Conservation (phyloP, 495 filamentous ascomycete genomes). For the Xylaria scruposa region DNA sequence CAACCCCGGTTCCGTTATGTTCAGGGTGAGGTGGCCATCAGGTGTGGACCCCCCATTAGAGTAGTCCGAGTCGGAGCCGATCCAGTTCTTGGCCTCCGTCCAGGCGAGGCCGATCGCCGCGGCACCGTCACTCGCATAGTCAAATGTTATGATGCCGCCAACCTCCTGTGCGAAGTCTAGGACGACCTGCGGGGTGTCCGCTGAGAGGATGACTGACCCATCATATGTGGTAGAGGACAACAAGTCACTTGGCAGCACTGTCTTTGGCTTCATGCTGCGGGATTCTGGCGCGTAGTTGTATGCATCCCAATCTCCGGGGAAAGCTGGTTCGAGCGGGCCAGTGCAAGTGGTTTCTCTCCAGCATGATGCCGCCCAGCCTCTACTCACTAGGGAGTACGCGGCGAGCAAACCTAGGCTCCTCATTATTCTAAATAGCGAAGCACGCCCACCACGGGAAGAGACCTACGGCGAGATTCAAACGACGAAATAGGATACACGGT, state of each 20-base stretch:
- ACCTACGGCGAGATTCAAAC: too few relatives aligned
- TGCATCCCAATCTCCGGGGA: conserved; percentile 65
- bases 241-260: too few relatives aligned
- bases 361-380: conserved; percentile 41
- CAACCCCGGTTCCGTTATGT: conserved; percentile 51
- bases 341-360: conserved; percentile 65
- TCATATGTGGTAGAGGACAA: too few relatives aligned
- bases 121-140: conserved; percentile 45
- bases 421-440: too few relatives aligned
- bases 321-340: conserved; percentile 57
- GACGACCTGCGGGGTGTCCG: too few relatives aligned
- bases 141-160: too few relatives aligned
- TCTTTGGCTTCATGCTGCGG: conserved; percentile 31
- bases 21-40: conserved; percentile 60
- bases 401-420: too few relatives aligned
- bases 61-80: conserved; percentile 65
- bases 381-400: too few relatives aligned
- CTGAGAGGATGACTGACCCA: too few relatives aligned
- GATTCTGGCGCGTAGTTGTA: conserved; percentile 66
- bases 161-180: too few relatives aligned
- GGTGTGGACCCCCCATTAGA: conserved; percentile 60
- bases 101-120: conserved; percentile 63
- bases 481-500: too few relatives aligned
- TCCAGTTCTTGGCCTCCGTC: conserved; percentile 68
- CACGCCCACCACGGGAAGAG: too few relatives aligned